phyloP scores from a whole-genome alignment of 2,329 filamentous ascomycete species.

The Colletotrichum plurivorum region DNA sequence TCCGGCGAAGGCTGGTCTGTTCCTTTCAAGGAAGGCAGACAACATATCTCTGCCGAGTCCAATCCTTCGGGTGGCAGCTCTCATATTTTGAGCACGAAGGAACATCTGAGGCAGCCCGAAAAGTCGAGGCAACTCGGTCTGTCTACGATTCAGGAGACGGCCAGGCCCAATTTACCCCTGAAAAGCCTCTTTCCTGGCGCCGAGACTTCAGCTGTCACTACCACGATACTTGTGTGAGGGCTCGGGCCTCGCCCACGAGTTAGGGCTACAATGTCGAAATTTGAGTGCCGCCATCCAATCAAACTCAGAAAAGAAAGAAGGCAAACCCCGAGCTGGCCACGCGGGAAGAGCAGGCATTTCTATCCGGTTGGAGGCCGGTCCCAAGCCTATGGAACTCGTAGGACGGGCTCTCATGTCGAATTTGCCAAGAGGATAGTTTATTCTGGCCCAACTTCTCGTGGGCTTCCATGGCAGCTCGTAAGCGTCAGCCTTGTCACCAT shows the following conservation, averaged over 20 bases:
- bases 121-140: not conserved
- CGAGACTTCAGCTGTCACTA: constrained; percentile 30
- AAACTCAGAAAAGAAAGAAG: not conserved
- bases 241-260: constrained; percentile 26
- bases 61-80: not conserved
- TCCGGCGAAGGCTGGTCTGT: not conserved
- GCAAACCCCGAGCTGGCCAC: not conserved
- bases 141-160: not conserved
- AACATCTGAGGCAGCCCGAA: not conserved
- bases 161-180: constrained; percentile 19
- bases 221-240: constrained; percentile 11
- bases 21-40: not conserved
- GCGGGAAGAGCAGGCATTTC: constrained; percentile 6
- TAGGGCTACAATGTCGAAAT: constrained; percentile 23
- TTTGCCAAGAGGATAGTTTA: too few relatives aligned
- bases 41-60: not conserved
- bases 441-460: too few relatives aligned
- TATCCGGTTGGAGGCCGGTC: not conserved
- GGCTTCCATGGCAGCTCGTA: too few relatives aligned
- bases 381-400: constrained; percentile 3
- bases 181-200: constrained; percentile 19
- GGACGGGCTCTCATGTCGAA: not conserved
- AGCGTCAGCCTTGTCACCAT: too few relatives aligned
- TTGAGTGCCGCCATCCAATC: constrained; percentile 5
- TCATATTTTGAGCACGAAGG: not conserved